Percentiles rank a stretch among this genome's conserved stretches.
These are phyloP conservation scores for Thermoascus crustaceus DNA, from an alignment of 2,329 filamentous ascomycete genomes.

Conservation along the genomic window DNA sequence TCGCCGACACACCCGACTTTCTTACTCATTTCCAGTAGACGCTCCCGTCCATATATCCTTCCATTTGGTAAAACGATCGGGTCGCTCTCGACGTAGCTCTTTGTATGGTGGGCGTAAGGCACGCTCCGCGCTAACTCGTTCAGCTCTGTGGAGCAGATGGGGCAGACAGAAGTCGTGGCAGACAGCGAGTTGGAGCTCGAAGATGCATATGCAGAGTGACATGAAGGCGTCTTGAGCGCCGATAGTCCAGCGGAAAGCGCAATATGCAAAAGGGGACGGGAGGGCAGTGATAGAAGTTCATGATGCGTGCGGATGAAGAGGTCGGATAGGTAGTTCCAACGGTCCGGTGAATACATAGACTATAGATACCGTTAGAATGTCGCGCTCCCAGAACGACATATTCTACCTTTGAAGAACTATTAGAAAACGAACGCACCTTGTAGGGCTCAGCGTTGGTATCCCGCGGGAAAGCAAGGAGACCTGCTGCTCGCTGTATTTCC, in stretches of 20 bases:
- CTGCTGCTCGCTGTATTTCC: constrained; percentile 65
- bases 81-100: constrained; percentile 85
- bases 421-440: constrained; percentile 37
- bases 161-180: constrained; percentile 70
- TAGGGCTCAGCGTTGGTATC: constrained; percentile 53
- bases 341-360: constrained; percentile 63
- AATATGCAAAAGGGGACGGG: constrained; percentile 77
- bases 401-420: too few species aligned
- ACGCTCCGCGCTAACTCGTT: constrained; percentile 83
- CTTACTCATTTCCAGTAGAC: constrained; percentile 66
- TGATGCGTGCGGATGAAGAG: constrained; percentile 84
- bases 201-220: constrained; percentile 61
- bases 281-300: constrained; percentile 71
- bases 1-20: constrained; percentile 61
- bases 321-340: constrained; percentile 69
- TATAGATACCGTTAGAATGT: constrained; percentile 25
- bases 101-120: constrained; percentile 90
- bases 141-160: constrained; percentile 91
- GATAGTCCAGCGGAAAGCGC: constrained; percentile 86
- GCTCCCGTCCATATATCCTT: constrained; percentile 69
- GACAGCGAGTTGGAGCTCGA: constrained; percentile 45
- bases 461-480: constrained; percentile 67
- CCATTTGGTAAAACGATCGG: constrained; percentile 81
- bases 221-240: constrained; percentile 89
- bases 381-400: too few species aligned